Evolutionary conservation across 1,284 basidiomycete species (phyloP), one percentile per base, ranked within the genome.

Genomic region (Lignosus rhinocerotis): DNA sequence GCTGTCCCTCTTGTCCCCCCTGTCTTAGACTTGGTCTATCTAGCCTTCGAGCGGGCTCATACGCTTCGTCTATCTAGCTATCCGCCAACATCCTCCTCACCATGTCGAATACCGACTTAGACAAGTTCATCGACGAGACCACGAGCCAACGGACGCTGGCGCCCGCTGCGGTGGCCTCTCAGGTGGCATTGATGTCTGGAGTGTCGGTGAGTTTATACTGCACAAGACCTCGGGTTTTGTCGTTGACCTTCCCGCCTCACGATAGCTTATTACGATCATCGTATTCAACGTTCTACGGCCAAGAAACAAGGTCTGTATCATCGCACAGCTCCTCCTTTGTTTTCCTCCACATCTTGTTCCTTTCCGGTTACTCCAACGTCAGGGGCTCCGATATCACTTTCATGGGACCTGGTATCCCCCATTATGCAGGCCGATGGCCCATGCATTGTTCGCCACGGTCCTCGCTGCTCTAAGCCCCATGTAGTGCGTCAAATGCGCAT

Each of bases 101-200:
- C 56, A 67, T 67, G 66, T 61, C 66, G 11, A 53, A 60, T 52
- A 39, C 62, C 33, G 69, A 62, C 56, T 47, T 72, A 43, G 66
- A 63, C 49, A 62, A 70, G 48, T 61, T 72, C 33, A 66, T 72
- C 56, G 64, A 67, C 60, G 67, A 73, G 53, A 70, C 66, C 55
- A 55, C 69, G 25, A 67, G 68, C 56, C 69, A 70, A 66, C 75
- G 77, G 73, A 70, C 73, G 71, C 74, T 89, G 82, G 85, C 84
- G 80, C 90, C 92, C 75, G 81, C 82, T 61, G 92, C 93, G 58
- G 93, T 96, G 25, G 88, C 83, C 58, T 88, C 87, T 19, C 94
- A 97, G 76, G 82, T 94, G 58, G 84, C 77, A 34, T 62, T 77
- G 51, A 78, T 78, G 76, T 66, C 60, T 56, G 65, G 67, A 46